Percentiles rank a stretch among this genome's conserved stretches.
These are phyloP conservation scores for Exobasidium cylindrosporum DNA, from an alignment of 1,284 basidiomycete species.

Conservation along the genomic window DNA sequence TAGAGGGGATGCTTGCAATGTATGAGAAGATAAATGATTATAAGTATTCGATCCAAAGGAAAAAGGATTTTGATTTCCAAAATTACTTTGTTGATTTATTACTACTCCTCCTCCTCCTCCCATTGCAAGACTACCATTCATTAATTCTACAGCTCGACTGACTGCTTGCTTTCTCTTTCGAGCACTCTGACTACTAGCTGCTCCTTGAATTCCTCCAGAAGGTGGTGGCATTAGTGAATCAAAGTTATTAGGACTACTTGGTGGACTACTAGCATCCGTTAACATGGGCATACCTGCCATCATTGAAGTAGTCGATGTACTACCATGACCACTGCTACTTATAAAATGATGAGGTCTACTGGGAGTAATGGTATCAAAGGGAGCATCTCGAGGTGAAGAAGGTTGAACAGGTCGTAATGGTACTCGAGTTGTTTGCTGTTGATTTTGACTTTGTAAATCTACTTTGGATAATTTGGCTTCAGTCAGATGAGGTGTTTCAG, in stretches of 20 bases:
- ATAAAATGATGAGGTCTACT: constrained; percentile 28
- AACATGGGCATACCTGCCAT: constrained; percentile 29
- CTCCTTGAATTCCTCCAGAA: constrained; percentile 24
- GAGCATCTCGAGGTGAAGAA: constrained; percentile 8
- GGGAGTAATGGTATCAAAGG: constrained; percentile 27
- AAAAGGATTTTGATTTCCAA: no score
- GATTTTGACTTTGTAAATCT: neutral
- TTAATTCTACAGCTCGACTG: constrained; percentile 19
- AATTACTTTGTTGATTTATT: constrained; percentile 10
- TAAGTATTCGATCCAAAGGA: neutral
- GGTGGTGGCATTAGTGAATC: constrained; percentile 38
- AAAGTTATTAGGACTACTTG: constrained; percentile 25
- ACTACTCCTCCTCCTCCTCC: neutral
- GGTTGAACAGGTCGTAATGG: constrained; percentile 1
- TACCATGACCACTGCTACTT: constrained; percentile 34
- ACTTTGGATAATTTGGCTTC: neutral
- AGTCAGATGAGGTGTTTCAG: neutral
- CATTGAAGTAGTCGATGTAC: constrained; percentile 12
- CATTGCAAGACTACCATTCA: neutral
- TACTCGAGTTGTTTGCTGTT: neutral
- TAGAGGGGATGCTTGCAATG: constrained; percentile 20
- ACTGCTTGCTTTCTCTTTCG: constrained; percentile 37
- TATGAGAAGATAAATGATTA: constrained; percentile 23
- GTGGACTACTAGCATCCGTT: constrained; percentile 45
- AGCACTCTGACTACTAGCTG: constrained; percentile 32